A percentile compares a stretch with the other conserved stretches of the same genome.
These are phyloP conservation scores for Ophiocordyceps camponoti-floridani DNA, from an alignment of 2,329 filamentous ascomycete species.

Conservation along the genomic window DNA sequence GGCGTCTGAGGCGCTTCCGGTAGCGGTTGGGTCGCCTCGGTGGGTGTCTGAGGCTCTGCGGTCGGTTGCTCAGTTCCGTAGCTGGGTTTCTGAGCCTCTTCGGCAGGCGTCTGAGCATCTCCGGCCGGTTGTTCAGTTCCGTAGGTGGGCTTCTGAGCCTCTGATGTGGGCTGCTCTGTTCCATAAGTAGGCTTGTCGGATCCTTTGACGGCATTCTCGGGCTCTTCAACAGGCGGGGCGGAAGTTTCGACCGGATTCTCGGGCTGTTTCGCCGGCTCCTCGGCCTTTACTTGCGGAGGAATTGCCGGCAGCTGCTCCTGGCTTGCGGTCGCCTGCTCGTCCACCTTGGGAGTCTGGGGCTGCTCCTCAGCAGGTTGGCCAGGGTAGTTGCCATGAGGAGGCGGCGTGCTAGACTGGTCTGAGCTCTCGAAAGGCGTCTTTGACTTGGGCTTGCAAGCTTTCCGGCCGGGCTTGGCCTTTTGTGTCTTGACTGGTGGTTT, in stretches of 20 bases:
- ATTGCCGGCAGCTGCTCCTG: not conserved
- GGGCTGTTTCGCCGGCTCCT: not conserved
- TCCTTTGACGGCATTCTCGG: not conserved
- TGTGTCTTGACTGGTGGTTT: too few species aligned
- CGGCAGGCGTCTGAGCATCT: not conserved
- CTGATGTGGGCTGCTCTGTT: not conserved
- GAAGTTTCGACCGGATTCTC: not conserved
- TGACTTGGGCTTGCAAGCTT: not conserved
- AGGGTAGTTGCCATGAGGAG: not conserved
- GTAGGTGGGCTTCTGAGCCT: too few species aligned
- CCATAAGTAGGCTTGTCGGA: not conserved
- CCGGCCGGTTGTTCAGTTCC: too few species aligned
- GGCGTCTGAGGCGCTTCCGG: not conserved
- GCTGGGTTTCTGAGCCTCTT: not conserved
- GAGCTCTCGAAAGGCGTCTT: not conserved
- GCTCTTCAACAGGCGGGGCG: too few species aligned
- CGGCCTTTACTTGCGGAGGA: not conserved
- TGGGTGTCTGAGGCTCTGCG: not conserved
- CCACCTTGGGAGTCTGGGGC: not conserved
- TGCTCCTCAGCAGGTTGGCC: not conserved
- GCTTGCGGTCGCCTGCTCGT: not conserved
- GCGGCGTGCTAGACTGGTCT: not conserved
- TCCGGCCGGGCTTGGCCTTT: not conserved
- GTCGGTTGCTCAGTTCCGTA: not conserved
- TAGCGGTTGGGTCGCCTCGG: not conserved